phyloP scores from a whole-genome alignment of 805 yeast genomes.

The Lipomyces starkeyi region DNA sequence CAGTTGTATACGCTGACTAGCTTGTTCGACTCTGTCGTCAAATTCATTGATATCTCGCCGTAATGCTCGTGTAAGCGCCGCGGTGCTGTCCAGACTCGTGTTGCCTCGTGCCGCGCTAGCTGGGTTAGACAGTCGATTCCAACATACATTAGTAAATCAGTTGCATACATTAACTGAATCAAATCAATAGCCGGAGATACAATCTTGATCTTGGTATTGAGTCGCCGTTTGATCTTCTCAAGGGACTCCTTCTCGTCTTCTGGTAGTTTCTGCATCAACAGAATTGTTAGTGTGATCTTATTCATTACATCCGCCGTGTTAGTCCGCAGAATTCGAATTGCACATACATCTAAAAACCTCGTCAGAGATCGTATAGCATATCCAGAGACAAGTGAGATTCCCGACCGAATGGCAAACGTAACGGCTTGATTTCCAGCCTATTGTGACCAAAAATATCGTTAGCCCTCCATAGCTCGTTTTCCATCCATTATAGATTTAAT shows the following conservation, averaged over 20 bases:
- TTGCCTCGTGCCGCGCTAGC: slow-evolving; percentile 61
- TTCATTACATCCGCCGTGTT: neutral
- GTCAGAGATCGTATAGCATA: slow-evolving; percentile 72
- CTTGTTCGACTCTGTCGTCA: slow-evolving; percentile 54
- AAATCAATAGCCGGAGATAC: slow-evolving; percentile 71
- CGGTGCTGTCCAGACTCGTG: slow-evolving; percentile 60
- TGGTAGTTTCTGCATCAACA: slow-evolving; percentile 47
- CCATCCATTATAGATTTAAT: neutral
- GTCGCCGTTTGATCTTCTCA: slow-evolving; percentile 51
- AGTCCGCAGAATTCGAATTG: slow-evolving; percentile 25
- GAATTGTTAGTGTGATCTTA: neutral
- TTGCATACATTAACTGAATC: slow-evolving; percentile 55
- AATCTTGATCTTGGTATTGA: slow-evolving; percentile 64
- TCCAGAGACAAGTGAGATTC: slow-evolving; percentile 73
- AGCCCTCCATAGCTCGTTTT: neutral
- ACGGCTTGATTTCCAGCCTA: slow-evolving; percentile 79
- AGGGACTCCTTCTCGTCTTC: slow-evolving; percentile 57
- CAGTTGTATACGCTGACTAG: slow-evolving; percentile 46
- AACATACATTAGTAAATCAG: neutral
- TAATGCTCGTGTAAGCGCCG: slow-evolving; percentile 60
- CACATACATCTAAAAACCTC: slow-evolving; percentile 53
- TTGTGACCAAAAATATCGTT: slow-evolving; percentile 17
- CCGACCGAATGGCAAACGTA: slow-evolving; percentile 78
- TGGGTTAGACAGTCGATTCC: neutral
- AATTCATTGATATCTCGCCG: slow-evolving; percentile 64